Evolutionary conservation across 345 rosid genomes (phyloP).

Genomic region (Durio zibethinus): DNA sequence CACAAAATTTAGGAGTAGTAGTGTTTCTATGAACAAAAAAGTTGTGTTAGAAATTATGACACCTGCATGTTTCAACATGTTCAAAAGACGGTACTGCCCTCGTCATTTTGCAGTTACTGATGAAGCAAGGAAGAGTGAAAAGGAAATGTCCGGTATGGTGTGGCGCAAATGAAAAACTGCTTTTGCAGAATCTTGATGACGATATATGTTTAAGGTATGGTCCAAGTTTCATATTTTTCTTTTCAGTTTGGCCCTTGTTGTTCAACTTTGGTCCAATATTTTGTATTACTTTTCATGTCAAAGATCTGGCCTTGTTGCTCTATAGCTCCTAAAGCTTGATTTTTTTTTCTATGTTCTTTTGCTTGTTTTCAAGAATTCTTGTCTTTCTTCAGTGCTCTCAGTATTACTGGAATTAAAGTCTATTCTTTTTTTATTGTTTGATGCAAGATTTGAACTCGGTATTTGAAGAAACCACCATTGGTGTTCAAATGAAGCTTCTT

Average conservation of each 20-base stretch:
- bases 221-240: background rate
- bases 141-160: background rate
- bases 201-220: slow-evolving; percentile 9
- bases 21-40: background rate
- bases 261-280: background rate
- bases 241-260: background rate
- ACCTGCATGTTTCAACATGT: background rate
- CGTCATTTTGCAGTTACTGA: slow-evolving; percentile 10
- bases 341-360: background rate
- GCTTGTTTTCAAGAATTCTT: background rate
- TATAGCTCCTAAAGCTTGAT: background rate
- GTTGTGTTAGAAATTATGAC: background rate
- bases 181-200: slow-evolving; percentile 2
- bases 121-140: background rate
- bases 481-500: slow-evolving; percentile 28
- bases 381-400: background rate
- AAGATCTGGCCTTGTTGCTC: slow-evolving; percentile 17
- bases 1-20: background rate
- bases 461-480: slow-evolving; percentile 17
- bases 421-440: slow-evolving; percentile 7
- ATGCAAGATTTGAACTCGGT: slow-evolving; percentile 33
- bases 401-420: background rate
- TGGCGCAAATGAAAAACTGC: background rate
- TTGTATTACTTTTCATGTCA: background rate
- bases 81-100: slow-evolving; percentile 27